Conservation (phyloP, 2,329 filamentous ascomycete genomes). For the Penicillium freii region DNA sequence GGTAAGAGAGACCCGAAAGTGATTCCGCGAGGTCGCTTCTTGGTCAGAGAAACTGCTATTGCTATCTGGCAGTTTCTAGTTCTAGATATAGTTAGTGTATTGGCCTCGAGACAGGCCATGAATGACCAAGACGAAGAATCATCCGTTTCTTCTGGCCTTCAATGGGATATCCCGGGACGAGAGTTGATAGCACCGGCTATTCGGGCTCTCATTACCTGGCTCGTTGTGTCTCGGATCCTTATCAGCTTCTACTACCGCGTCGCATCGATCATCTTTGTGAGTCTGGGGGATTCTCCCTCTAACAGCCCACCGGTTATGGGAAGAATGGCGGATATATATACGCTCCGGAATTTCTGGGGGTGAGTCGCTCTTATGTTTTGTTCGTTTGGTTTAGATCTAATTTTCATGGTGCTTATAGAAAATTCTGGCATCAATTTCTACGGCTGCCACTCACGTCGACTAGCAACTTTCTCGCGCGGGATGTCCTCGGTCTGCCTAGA, state of each 20-base stretch:
- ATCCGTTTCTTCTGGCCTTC: neutral
- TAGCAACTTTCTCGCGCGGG: slow-evolving; percentile 21
- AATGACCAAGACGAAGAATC: neutral
- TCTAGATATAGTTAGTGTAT: slow-evolving; percentile 9
- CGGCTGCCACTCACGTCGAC: slow-evolving; percentile 24
- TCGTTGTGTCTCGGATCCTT: slow-evolving; percentile 16
- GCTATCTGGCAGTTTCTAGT: slow-evolving; percentile 23
- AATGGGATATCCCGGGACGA: slow-evolving; percentile 10
- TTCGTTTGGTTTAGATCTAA: neutral
- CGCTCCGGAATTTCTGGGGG: slow-evolving; percentile 31
- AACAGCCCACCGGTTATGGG: slow-evolving; percentile 29
- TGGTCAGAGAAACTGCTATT: slow-evolving; percentile 22
- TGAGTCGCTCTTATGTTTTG: slow-evolving; percentile 10
- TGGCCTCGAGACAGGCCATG: neutral
- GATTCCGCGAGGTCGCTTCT: slow-evolving; percentile 12
- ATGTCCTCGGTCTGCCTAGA: slow-evolving; percentile 19
- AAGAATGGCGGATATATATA: slow-evolving; percentile 25
- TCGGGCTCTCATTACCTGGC: slow-evolving; percentile 13
- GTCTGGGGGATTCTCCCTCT: slow-evolving; percentile 10
- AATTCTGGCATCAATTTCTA: slow-evolving; percentile 33
- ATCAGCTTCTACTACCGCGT: slow-evolving; percentile 24
- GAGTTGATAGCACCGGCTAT: slow-evolving; percentile 14
- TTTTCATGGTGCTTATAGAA: slow-evolving; percentile 12
- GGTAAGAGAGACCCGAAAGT: neutral
- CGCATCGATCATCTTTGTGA: slow-evolving; percentile 22